phyloP scores from a whole-genome alignment of 1,139 yeast genomes.

The Candida anutae region DNA sequence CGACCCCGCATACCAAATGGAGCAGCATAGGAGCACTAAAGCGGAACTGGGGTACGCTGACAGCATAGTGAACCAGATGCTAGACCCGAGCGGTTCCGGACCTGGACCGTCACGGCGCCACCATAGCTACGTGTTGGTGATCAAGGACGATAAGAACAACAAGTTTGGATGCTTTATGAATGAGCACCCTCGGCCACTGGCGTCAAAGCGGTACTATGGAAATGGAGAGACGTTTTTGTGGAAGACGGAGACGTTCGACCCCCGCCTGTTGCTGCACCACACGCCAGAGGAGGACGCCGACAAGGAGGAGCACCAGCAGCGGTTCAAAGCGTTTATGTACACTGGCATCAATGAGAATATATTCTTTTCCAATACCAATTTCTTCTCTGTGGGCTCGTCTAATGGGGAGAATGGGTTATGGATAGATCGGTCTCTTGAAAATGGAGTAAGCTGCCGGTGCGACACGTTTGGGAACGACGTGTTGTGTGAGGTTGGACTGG shows the following conservation, averaged over 20 bases:
- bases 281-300: neutral
- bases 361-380: slow-evolving; percentile 71
- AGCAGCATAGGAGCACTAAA: slow-evolving; percentile 13
- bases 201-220: slow-evolving; percentile 72
- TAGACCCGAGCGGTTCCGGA: slow-evolving; percentile 11
- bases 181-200: slow-evolving; percentile 65
- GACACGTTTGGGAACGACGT: slow-evolving; percentile 89
- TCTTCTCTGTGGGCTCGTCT: slow-evolving; percentile 86
- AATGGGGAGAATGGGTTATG: slow-evolving; percentile 86
- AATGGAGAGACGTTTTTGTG: slow-evolving; percentile 94
- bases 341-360: slow-evolving; percentile 86
- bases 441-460: slow-evolving; percentile 73
- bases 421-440: slow-evolving; percentile 66
- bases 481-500: slow-evolving; percentile 42
- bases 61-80: slow-evolving; percentile 25
- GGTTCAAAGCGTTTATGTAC: slow-evolving; percentile 78
- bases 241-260: slow-evolving; percentile 45
- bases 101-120: no score
- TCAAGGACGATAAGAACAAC: slow-evolving; percentile 55
- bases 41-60: slow-evolving; percentile 32
- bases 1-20: slow-evolving; percentile 24
- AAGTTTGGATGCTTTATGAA: slow-evolving; percentile 81
- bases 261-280: slow-evolving; percentile 10
- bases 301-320: slow-evolving; percentile 6
- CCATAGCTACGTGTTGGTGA: slow-evolving; percentile 63